These are phyloP conservation scores for Globisporangium abappressorium DNA, from an alignment of 352 stramenopile genomes.

Conservation along the genomic window DNA sequence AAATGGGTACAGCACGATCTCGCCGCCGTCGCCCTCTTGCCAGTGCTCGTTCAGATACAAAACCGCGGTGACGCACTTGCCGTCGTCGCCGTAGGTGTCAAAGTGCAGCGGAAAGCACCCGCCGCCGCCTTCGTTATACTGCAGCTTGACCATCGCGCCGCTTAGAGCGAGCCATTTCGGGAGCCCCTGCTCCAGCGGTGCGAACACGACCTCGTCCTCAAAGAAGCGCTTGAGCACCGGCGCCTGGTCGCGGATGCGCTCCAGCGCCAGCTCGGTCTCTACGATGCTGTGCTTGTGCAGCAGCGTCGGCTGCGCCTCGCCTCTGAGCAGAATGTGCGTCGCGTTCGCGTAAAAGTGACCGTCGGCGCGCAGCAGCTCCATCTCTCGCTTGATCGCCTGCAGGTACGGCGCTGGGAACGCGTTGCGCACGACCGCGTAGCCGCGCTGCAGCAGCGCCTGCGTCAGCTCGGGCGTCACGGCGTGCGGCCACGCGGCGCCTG, in stretches of 20 bases:
- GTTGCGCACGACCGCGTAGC: conserved; percentile 47
- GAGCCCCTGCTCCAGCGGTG: conserved; percentile 28
- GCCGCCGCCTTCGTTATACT: conserved; percentile 71
- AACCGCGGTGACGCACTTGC: conserved; percentile 81
- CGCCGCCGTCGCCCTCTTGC: conserved; percentile 64
- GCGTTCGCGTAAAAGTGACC: conserved; percentile 73
- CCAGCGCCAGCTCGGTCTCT: conserved; percentile 74
- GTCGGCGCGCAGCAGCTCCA: conserved; percentile 31
- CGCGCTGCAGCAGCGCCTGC: conserved; percentile 36
- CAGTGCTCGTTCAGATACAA: conserved; percentile 84
- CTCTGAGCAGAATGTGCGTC: conserved; percentile 66
- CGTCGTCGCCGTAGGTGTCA: conserved; percentile 79
- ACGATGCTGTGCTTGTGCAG: conserved; percentile 79
- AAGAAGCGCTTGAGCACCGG: conserved; percentile 54
- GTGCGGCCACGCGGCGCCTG: conserved; percentile 22
- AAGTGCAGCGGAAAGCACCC: conserved; percentile 88
- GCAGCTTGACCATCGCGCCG: conserved; percentile 73
- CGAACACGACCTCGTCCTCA: conserved; percentile 57
- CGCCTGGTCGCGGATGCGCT: conserved; percentile 31
- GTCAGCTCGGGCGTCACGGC: conserved; percentile 29
- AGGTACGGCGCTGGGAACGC: conserved; percentile 52
- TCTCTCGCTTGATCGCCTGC: conserved; percentile 47
- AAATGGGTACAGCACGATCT: conserved; percentile 83
- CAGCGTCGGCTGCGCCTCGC: conserved; percentile 32
- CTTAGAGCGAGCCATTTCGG: conserved; percentile 42